phyloP scores from a whole-genome alignment of 2,329 filamentous ascomycete species.

The Colletotrichum nymphaeae region DNA sequence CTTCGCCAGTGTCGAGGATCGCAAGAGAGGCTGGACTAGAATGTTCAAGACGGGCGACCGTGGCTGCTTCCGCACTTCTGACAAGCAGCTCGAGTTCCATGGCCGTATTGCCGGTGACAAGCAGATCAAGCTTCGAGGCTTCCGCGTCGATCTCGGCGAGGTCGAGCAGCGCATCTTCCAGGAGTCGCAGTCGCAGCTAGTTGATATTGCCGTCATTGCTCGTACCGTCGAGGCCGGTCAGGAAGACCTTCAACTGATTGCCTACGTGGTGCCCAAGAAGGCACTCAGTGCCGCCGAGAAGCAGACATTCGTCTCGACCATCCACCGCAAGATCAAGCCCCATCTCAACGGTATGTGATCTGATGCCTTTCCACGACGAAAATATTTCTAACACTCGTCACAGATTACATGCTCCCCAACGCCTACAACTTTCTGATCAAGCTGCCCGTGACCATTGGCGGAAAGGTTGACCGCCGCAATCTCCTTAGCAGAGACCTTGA shows the following conservation, averaged over 20 bases:
- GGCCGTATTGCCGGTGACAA: slow-evolving; percentile 43
- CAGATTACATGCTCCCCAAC: not conserved
- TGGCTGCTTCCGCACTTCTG: slow-evolving; percentile 45
- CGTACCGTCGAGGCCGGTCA: not conserved
- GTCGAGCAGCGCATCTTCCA: not conserved
- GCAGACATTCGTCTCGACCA: not conserved
- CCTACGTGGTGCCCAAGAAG: not conserved
- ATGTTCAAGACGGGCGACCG: slow-evolving; percentile 57
- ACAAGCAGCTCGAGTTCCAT: slow-evolving; percentile 50
- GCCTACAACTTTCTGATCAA: not conserved
- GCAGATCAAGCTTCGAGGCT: not conserved
- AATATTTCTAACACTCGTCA: not conserved
- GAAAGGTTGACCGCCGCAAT: not conserved
- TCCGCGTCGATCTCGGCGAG: not conserved
- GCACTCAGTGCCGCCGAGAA: not conserved
- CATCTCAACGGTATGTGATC: not conserved
- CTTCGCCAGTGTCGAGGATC: slow-evolving; percentile 40
- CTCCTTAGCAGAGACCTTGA: not conserved
- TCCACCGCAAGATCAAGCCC: not conserved
- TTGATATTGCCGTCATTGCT: not conserved
- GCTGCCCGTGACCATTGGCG: not conserved
- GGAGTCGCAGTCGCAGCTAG: not conserved
- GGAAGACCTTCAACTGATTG: not conserved
- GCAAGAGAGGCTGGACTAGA: slow-evolving; percentile 42
- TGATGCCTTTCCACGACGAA: not conserved